phyloP scores from a whole-genome alignment of 2,329 filamentous ascomycete species.

The Botrytis medusae region DNA sequence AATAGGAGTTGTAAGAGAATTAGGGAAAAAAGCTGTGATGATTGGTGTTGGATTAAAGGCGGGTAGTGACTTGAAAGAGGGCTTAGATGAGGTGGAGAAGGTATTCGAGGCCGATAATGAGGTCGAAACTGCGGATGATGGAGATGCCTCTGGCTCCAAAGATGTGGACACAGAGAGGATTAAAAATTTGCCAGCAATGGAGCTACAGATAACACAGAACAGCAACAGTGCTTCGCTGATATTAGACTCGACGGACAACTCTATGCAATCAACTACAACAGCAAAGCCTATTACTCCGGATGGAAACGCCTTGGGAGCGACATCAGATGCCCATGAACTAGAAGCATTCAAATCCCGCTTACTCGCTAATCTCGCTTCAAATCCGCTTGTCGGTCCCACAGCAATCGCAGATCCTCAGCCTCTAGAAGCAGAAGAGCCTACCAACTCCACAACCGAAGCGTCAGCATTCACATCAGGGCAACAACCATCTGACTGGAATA shows the following conservation, averaged over 20 bases:
- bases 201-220: not conserved
- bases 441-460: not conserved
- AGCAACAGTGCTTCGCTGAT: not conserved
- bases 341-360: slow-evolving; percentile 5
- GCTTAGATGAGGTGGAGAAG: slow-evolving; percentile 47
- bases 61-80: slow-evolving; percentile 42
- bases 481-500: slow-evolving; percentile 42
- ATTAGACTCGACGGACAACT: not conserved
- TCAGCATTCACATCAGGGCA: not conserved
- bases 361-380: slow-evolving; percentile 7
- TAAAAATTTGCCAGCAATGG: not conserved
- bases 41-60: slow-evolving; percentile 41
- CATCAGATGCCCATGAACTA: not conserved
- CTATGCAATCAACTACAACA: not conserved
- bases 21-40: slow-evolving; percentile 74
- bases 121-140: slow-evolving; percentile 41
- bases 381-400: not conserved
- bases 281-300: not conserved
- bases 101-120: slow-evolving; percentile 49
- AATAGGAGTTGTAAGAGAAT: slow-evolving; percentile 71
- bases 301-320: not conserved
- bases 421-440: not conserved
- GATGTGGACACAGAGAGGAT: not conserved
- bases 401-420: not conserved
- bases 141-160: slow-evolving; percentile 29